Evolutionary conservation across 495 filamentous ascomycete species (phyloP), one percentile per base, ranked within the genome.

Genomic region (Xylaria nigripes): DNA sequence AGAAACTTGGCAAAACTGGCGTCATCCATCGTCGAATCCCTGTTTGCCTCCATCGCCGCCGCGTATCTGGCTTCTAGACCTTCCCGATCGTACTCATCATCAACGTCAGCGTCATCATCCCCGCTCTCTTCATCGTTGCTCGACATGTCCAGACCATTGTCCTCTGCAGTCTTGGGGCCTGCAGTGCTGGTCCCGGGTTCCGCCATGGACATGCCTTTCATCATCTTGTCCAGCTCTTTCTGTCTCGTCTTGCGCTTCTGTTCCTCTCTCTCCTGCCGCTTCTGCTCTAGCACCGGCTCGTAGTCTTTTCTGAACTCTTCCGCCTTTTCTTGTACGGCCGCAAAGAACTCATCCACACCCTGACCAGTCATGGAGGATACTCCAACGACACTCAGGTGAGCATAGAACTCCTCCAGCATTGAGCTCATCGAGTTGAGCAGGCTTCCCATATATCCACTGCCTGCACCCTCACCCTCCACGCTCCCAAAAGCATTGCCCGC

Each of bases 381-480:
- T 5, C 86, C 90, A 0, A 97, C 90, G 16, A 99, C 82, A 66
- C 81, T 92, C 9, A 99, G 74, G 62, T 96, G 89, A 10, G 85
- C 79, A 66, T 99, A 99, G 66, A 99, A 99, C 68, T 99, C 93
- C 59, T 99, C 94, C 21, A 99, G 73, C 84, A 99, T 87, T 55
- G 97, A 70, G 63, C 87, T 93, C 93, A 99, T 99, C 65, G 87
- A 93, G 74, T 96, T 97, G 16, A 97, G 75, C 46, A 97, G 70
- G 49, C 85, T 90, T n/a, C 87, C 85, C 93, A 99, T 96, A 68
- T 99, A 99, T 25, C 93, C 93, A 60, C 86, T 92, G 0, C 92
- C 90, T 0, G 63, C 48, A 30, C 74, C 75, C 27, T 75, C 79
- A 24, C 87, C 86, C 60, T 90, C 87, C 1, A 80, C 72, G 19